Base-by-base conservation (phyloP, 768 basidiomycete species). In the Lenzites betulinus region DNA sequence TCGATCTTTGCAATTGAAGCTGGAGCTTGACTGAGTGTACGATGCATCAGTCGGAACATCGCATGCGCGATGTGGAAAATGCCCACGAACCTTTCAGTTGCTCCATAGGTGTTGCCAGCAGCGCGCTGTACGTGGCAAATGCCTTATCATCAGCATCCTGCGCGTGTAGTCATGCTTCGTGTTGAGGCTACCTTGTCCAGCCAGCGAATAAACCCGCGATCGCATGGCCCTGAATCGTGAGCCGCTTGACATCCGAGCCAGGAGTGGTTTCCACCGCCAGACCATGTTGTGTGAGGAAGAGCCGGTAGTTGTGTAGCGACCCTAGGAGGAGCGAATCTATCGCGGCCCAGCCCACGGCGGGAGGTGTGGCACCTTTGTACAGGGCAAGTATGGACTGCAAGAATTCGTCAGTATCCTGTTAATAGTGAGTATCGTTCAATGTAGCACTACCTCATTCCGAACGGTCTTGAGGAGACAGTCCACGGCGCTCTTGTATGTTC, bases 91-190 rank as follows among this genome's bases (percentile, higher is more conserved):
- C 69, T 82, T 93, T 93, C 61, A 93, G 75, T 54, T 86, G 79
- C 70, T 93, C 92, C 38, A 92, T 81, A 1, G 91, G 90, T 15
- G 89, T 90, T 6, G 91, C 89, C 26, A 92, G 73, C 18, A 86
- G 57, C 13, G 89, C 83, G 67, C 89, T 90, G 64, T 18, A 47
- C 30, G 43, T 41, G 12, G 41, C 51, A 33, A 53, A 53, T 30
- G 18, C 23, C 2, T n/a, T 16, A 11, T 22, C 16, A 5, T 41
- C 6, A n/a, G 11, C 7, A 41, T 33, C 30, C 30, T 5, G 30
- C 30, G 30, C n/a, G n/a, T n/a, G 11, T 33, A 33, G 11, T 33
- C 11, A 4, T 33, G 30, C 30, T 11, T 5, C 30, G 30, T n/a
- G n/a, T n/a, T n/a, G n/a, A n/a, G 30, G 4, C 60, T 68, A 87